These are phyloP conservation scores for Leccinum disarticulatum DNA, from an alignment of 768 basidiomycete genomes.

Conservation along the genomic window DNA sequence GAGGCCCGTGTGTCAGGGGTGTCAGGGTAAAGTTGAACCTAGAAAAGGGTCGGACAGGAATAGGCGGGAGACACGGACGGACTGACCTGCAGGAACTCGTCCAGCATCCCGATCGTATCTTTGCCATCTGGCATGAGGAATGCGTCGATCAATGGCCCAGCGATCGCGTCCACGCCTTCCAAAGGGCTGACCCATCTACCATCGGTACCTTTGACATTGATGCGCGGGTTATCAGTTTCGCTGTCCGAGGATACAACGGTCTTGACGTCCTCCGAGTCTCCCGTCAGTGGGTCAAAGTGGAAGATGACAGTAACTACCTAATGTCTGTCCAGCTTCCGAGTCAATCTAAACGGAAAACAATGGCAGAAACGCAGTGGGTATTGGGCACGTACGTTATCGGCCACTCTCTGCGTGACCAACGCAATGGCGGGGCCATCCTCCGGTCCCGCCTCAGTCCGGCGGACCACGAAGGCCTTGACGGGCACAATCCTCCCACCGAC, in stretches of 20 bases:
- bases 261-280: constrained; percentile 56
- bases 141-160: constrained; percentile 58
- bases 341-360: constrained; percentile 10
- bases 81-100: constrained; percentile 73
- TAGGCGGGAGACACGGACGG: background rate
- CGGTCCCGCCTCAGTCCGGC: constrained; percentile 28
- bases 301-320: constrained; percentile 74
- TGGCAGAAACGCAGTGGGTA: background rate
- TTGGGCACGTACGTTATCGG: constrained; percentile 53
- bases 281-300: constrained; percentile 77
- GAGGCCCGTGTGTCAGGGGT: too few species aligned
- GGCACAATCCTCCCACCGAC: constrained; percentile 59
- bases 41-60: background rate
- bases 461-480: constrained; percentile 57
- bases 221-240: background rate
- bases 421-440: constrained; percentile 42
- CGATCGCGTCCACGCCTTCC: constrained; percentile 60
- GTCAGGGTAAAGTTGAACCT: too few species aligned
- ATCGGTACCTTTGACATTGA: constrained; percentile 5
- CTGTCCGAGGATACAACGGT: constrained; percentile 21
- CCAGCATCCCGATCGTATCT: constrained; percentile 64
- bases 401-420: too few species aligned
- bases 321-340: constrained; percentile 38
- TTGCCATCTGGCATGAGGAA: constrained; percentile 48
- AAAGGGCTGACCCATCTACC: constrained; percentile 38